Evolutionary conservation across 768 basidiomycete species (phyloP).

Genomic region (Cystobasidium ongulense): DNA sequence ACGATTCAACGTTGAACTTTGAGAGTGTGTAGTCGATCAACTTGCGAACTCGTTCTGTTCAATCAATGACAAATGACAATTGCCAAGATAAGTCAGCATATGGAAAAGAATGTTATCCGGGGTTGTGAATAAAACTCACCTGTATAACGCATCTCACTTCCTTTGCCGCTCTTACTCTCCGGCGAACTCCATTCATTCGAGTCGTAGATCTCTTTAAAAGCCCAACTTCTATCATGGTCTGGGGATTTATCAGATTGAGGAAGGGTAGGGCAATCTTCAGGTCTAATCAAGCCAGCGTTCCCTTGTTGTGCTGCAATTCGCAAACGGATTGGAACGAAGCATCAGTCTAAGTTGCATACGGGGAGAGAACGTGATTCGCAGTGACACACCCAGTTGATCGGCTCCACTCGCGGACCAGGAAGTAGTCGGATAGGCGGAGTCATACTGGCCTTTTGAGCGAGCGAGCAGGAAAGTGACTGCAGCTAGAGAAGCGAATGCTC

Average conservation of each 20-base stretch:
- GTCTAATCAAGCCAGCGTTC: neutral
- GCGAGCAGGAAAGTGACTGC: neutral
- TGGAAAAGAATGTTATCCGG: neutral
- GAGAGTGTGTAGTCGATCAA: neutral
- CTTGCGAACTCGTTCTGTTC: conserved; percentile 8
- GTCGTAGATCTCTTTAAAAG: conserved; percentile 4
- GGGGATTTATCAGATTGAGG: neutral
- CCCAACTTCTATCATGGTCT: conserved; percentile 12
- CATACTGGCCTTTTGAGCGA: neutral
- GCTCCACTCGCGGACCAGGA: too few relatives aligned
- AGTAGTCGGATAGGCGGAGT: neutral
- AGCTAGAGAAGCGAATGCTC: neutral
- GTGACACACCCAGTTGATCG: neutral
- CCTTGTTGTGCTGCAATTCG: neutral
- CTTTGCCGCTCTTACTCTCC: conserved; percentile 1
- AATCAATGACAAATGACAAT: neutral
- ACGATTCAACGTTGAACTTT: neutral
- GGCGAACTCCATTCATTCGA: neutral
- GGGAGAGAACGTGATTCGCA: neutral
- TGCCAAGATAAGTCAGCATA: neutral
- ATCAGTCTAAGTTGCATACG: neutral
- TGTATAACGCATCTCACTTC: conserved; percentile 2
- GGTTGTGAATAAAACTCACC: neutral
- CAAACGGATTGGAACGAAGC: neutral
- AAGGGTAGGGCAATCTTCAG: neutral